These are phyloP conservation scores for Pseudopithomyces chartarum DNA, from an alignment of 2,329 filamentous ascomycete genomes.

Conservation along the genomic window DNA sequence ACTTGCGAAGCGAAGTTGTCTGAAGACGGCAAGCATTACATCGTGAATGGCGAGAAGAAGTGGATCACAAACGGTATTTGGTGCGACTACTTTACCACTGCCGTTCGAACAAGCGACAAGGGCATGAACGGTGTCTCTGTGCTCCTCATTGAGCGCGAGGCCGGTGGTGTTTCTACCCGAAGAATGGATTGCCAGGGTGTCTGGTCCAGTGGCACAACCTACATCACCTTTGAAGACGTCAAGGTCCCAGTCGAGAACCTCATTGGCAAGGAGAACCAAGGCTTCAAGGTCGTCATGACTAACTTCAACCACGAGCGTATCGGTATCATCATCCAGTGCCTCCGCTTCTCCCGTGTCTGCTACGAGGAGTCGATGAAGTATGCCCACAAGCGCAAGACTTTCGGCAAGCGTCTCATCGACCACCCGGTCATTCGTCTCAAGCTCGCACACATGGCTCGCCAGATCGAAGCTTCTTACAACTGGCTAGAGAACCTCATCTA, in stretches of 20 bases:
- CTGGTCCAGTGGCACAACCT: conserved; percentile 93
- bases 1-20: conserved; percentile 94
- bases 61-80: conserved; percentile 99
- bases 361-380: conserved; percentile 97
- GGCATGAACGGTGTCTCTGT: conserved; percentile 94
- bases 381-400: conserved; percentile 94
- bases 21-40: conserved; percentile 97
- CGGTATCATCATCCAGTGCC: conserved; percentile 95
- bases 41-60: conserved; percentile 99
- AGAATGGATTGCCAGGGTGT: conserved; percentile 99
- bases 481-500: conserved; percentile 96
- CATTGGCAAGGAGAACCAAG: conserved; percentile 96
- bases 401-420: conserved; percentile 94
- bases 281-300: conserved; percentile 99
- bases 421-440: conserved; percentile 98
- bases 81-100: conserved; percentile 97
- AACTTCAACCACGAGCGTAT: conserved; percentile 99
- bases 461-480: conserved; percentile 95
- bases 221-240: conserved; percentile 98
- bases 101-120: conserved; percentile 83
- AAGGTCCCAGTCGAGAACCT: conserved; percentile 99
- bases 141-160: conserved; percentile 85
- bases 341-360: conserved; percentile 95
- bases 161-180: conserved; percentile 85
- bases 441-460: conserved; percentile 96